Conservation (phyloP, 2,329 filamentous ascomycete genomes). For the Thelonectria rubi region DNA sequence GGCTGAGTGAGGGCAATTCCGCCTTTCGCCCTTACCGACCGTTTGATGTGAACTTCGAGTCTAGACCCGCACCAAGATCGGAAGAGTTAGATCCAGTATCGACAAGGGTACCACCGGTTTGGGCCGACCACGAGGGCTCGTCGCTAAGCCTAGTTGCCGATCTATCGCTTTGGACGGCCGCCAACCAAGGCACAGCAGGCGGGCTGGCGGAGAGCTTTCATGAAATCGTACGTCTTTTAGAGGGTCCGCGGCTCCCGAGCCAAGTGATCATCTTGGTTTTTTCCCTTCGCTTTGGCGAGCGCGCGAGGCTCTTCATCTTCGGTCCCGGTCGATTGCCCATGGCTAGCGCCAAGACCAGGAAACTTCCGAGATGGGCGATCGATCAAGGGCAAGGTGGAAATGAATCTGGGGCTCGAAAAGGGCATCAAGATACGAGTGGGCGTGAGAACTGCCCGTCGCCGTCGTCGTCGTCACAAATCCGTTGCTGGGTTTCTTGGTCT, state of each 20-base stretch:
- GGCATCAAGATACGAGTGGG: not conserved
- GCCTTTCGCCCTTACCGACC: slow-evolving; percentile 16
- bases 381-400: slow-evolving; percentile 4
- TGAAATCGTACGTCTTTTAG: slow-evolving; percentile 26
- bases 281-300: not conserved
- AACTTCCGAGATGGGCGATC: slow-evolving; percentile 13
- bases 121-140: slow-evolving; percentile 38
- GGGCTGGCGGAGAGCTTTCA: slow-evolving; percentile 27
- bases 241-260: slow-evolving; percentile 18
- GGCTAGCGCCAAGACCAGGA: slow-evolving; percentile 3
- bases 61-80: slow-evolving; percentile 40
- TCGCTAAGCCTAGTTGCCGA: slow-evolving; percentile 42
- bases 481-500: slow-evolving; percentile 2
- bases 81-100: slow-evolving; percentile 38
- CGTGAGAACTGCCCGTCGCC: not conserved
- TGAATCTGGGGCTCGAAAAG: not conserved
- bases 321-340: not conserved
- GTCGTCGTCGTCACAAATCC: not conserved
- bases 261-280: slow-evolving; percentile 11
- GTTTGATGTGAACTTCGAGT: slow-evolving; percentile 24
- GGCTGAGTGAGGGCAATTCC: slow-evolving; percentile 21
- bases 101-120: slow-evolving; percentile 41
- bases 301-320: too few species aligned
- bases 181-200: slow-evolving; percentile 13
- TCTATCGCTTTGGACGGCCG: slow-evolving; percentile 29